A percentile compares a stretch with the other conserved stretches of the same genome.
These are phyloP conservation scores for Triticum monococcum DNA, from an alignment of 176 grass and related monocot genomes.

Conservation along the genomic window DNA sequence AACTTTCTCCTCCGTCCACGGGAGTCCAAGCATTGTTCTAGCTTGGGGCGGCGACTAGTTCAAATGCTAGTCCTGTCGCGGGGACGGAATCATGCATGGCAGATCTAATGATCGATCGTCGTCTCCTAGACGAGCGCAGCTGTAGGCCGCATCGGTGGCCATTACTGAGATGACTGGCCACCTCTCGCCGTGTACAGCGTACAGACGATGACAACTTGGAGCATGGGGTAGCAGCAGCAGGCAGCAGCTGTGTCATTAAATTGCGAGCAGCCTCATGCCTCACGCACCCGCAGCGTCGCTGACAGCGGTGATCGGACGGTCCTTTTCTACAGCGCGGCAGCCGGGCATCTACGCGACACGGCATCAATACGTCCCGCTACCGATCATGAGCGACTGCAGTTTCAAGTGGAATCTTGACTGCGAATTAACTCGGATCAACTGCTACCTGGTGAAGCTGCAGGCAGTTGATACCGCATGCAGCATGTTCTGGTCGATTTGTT, in stretches of 20 bases:
- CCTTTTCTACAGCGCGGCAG: slow-evolving; percentile 24
- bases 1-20: neutral
- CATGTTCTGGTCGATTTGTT: neutral
- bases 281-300: neutral
- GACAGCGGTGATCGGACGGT: slow-evolving; percentile 22
- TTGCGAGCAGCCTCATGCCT: neutral
- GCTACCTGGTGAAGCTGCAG: neutral
- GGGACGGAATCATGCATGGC: no score
- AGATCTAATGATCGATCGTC: neutral
- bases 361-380: neutral
- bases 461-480: neutral
- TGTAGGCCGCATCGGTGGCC: slow-evolving; percentile 13
- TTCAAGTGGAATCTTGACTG: neutral
- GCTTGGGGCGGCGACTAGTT: neutral
- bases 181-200: slow-evolving; percentile 1
- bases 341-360: neutral
- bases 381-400: neutral
- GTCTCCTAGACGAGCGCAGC: neutral
- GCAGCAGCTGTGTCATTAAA: neutral
- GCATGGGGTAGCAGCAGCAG: slow-evolving; percentile 13
- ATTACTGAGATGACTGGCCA: slow-evolving; percentile 28
- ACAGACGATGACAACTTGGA: slow-evolving; percentile 9
- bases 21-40: neutral
- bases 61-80: neutral
- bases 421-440: no score